Conservation (phyloP, 495 filamentous ascomycete genomes). For the Talaromyces trachyspermus region DNA sequence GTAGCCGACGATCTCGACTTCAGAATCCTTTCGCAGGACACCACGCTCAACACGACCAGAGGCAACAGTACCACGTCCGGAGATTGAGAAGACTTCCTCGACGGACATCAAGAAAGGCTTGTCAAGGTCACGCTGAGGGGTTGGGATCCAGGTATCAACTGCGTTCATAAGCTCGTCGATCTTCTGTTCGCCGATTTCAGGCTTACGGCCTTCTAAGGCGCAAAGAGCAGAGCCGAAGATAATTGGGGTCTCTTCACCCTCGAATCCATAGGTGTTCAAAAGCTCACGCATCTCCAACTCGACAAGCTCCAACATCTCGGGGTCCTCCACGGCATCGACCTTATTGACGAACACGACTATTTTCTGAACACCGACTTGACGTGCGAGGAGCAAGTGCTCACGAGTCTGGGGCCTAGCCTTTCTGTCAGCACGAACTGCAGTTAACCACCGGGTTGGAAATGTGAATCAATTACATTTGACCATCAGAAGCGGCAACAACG, state of each 20-base stretch:
- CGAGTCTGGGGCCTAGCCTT: conserved; percentile 81
- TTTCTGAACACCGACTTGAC: conserved; percentile 94
- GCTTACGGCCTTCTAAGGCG: conserved; percentile 79
- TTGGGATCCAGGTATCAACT: conserved; percentile 95
- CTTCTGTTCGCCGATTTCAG: conserved; percentile 77
- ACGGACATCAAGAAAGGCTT: conserved; percentile 99
- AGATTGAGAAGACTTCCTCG: conserved; percentile 97
- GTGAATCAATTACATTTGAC: conserved; percentile 68
- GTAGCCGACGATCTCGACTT: conserved; percentile 91
- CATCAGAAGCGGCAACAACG: conserved; percentile 95
- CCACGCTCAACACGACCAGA: conserved; percentile 98
- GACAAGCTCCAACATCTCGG: conserved; percentile 98
- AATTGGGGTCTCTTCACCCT: conserved; percentile 95
- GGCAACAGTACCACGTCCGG: conserved; percentile 92
- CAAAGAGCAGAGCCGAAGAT: conserved; percentile 93
- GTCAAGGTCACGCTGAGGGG: conserved; percentile 79
- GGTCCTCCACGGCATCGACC: conserved; percentile 91
- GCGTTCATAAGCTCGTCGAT: conserved; percentile 84
- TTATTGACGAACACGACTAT: conserved; percentile 99
- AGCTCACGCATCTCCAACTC: conserved; percentile 99
- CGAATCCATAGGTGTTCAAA: conserved; percentile 84
- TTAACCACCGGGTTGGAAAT: conserved; percentile 6
- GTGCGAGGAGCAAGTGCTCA: conserved; percentile 94
- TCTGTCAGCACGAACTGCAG: conserved; percentile 16
- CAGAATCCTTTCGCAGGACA: conserved; percentile 78